Percentiles rank a stretch among this genome's conserved stretches.
phyloP scores from a whole-genome alignment of 345 rosid species.

The Gynandropsis gynandra region DNA sequence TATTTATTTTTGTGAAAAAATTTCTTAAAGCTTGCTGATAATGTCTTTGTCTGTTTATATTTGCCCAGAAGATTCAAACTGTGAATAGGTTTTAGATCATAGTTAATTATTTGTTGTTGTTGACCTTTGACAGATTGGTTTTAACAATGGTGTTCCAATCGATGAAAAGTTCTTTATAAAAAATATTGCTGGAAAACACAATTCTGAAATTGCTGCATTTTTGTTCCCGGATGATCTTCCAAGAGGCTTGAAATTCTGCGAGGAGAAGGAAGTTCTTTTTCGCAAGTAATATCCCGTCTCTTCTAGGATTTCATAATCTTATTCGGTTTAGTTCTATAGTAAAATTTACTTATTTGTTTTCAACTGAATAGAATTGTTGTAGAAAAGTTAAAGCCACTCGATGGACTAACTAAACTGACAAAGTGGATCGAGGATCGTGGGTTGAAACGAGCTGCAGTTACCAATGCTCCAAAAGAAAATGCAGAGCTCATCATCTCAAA shows the following conservation, averaged over 20 bases:
- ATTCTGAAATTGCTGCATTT: conserved; percentile 49
- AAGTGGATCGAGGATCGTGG: conserved; percentile 87
- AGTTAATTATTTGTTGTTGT: background rate
- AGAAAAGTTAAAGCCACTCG: conserved; percentile 50
- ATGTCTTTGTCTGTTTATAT: background rate
- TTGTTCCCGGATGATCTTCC: conserved; percentile 68
- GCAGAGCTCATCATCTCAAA: conserved; percentile 79
- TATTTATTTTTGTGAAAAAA: background rate
- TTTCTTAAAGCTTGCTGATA: background rate
- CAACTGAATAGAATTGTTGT: conserved; percentile 48
- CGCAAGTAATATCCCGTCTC: conserved; percentile 45
- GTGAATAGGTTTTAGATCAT: background rate
- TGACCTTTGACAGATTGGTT: conserved; percentile 56
- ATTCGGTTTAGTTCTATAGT: background rate
- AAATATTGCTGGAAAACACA: conserved; percentile 80
- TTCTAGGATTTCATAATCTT: background rate
- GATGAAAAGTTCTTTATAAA: conserved; percentile 59
- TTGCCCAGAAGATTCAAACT: no score
- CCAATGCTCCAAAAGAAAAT: conserved; percentile 80
- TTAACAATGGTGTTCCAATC: conserved; percentile 77
- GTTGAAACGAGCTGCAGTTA: conserved; percentile 86
- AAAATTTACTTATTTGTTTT: background rate
- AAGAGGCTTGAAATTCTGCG: conserved; percentile 51
- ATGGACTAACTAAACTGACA: conserved; percentile 60
- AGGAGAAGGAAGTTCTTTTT: conserved; percentile 74